These are phyloP conservation scores for Diaporthe sp. DNA, from an alignment of 2,329 filamentous ascomycete species.

Conservation along the genomic window DNA sequence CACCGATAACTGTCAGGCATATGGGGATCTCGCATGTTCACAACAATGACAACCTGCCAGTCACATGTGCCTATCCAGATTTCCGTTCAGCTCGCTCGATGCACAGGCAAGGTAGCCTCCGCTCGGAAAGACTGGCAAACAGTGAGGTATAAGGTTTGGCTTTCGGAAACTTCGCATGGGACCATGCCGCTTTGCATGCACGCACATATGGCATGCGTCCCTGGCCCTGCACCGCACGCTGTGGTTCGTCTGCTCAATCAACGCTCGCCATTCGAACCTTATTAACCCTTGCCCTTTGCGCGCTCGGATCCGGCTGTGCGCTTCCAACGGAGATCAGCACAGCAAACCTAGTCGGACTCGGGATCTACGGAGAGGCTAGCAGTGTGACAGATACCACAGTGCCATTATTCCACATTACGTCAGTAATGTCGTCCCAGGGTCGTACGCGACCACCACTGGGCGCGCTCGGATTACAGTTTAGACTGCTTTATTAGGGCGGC, in stretches of 20 bases:
- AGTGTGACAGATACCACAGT: constrained; percentile 24
- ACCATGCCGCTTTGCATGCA: constrained; percentile 18
- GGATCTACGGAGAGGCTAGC: constrained; percentile 10
- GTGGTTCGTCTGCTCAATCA: constrained; percentile 31
- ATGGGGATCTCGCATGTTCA: background rate
- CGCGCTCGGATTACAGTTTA: background rate
- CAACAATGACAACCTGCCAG: background rate
- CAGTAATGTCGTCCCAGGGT: constrained; percentile 7
- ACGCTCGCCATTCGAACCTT: constrained; percentile 16
- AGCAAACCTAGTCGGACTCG: constrained; percentile 1
- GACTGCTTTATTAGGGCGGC: constrained; percentile 7
- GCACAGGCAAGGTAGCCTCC: background rate
- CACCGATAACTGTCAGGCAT: background rate
- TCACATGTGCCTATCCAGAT: background rate
- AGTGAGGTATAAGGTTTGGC: background rate
- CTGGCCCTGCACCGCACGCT: constrained; percentile 1
- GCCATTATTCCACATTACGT: constrained; percentile 1
- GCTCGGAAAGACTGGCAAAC: background rate
- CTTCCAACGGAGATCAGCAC: constrained; percentile 11
- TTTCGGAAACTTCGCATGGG: constrained; percentile 30
- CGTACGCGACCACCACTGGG: background rate
- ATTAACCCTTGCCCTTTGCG: background rate
- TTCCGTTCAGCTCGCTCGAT: background rate
- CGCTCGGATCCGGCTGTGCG: constrained; percentile 26
- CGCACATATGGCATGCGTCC: background rate